Percentiles rank a stretch among this genome's conserved stretches.
Conservation (phyloP, 768 basidiomycete genomes). For the Tubosaeta sp. region DNA sequence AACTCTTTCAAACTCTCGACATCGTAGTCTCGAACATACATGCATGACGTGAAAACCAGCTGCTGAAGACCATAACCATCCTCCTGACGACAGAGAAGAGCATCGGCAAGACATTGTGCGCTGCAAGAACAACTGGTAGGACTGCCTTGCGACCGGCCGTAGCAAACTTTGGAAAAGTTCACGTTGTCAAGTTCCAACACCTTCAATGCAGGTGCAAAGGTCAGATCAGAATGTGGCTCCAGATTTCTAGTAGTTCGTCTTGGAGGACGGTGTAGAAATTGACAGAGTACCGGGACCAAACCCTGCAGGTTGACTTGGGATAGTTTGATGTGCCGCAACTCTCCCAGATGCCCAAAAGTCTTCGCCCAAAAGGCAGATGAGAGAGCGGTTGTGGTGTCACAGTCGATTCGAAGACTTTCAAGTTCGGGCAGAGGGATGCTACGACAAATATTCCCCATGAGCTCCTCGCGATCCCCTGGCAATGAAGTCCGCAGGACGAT, state of each 20-base stretch:
- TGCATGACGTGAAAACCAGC: constrained; percentile 12
- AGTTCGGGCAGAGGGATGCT: constrained; percentile 11
- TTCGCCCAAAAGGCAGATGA: constrained; percentile 15
- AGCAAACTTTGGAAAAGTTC: constrained; percentile 9
- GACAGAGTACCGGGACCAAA: constrained; percentile 7
- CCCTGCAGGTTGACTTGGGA: constrained; percentile 4
- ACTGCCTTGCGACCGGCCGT: not conserved
- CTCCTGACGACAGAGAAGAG: constrained; percentile 11
- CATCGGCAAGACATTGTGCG: constrained; percentile 12
- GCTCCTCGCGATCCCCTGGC: constrained; percentile 9
- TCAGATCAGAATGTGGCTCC: not conserved
- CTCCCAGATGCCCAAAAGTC: constrained; percentile 13
- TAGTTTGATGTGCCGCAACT: constrained; percentile 11
- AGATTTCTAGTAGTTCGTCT: not conserved
- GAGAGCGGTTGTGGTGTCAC: constrained; percentile 7
- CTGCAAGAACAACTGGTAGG: constrained; percentile 3
- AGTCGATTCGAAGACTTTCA: constrained; percentile 3
- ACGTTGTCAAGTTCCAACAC: constrained; percentile 7
- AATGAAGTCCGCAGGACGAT: constrained; percentile 7
- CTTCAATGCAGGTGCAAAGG: constrained; percentile 15
- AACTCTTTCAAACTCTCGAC: constrained; percentile 1
- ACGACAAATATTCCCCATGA: constrained; percentile 10
- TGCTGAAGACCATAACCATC: constrained; percentile 8
- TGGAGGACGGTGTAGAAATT: not conserved
- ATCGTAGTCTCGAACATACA: constrained; percentile 2